Base-by-base conservation (phyloP, 2,329 filamentous ascomycete species). In the Teratosphaeriaceae sp. region DNA sequence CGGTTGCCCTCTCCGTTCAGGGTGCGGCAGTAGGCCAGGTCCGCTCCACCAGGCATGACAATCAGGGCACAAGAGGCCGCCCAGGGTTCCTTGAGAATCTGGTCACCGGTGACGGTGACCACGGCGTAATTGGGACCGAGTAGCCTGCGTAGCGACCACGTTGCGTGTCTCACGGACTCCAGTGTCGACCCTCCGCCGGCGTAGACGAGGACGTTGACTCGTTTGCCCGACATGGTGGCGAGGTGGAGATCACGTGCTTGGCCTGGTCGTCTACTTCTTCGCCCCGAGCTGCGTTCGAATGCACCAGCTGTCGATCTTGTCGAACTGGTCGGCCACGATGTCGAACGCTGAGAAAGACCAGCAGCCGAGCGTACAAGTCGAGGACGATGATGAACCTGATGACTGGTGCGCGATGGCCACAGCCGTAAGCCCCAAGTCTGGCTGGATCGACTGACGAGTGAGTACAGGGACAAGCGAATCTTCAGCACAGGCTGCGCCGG, bases 401-500 rank as follows among this genome's bases (percentile, higher is more conserved):
- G 90, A 95, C 47, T 97, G 90, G 92, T 97, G 71, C 66, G 78
- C 58, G 51, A 27, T 24, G 13, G 16, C 20, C 18, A 22, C 27
- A n/a, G 24, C 24, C 8, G 39, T n/a, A n/a, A n/a, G n/a, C n/a
- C n/a, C n/a, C n/a, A n/a, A n/a, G n/a, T n/a, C n/a, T n/a, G n/a
- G n/a, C n/a, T n/a, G n/a, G n/a, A n/a, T 23, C 47, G 37, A 43
- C 43, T 48, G 38, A 54, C 36, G 15, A 31, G 21, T 20, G 21
- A 35, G n/a, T n/a, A n/a, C 62, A 97, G 90, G 90, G 89, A 97
- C 72, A 90, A 95, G 76, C 78, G 92, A 62, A 97, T 97, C 66
- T 94, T 88, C 72, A 95, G 88, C 72, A 97, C 90, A 2, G 92
- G 90, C 45, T 97, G 90, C 61, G 79, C 88, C 66, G 82, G 90